Evolutionary conservation across 805 yeast genomes (phyloP), one percentile per base, ranked within the genome.

Genomic region (Metschnikowia vanudenii): DNA sequence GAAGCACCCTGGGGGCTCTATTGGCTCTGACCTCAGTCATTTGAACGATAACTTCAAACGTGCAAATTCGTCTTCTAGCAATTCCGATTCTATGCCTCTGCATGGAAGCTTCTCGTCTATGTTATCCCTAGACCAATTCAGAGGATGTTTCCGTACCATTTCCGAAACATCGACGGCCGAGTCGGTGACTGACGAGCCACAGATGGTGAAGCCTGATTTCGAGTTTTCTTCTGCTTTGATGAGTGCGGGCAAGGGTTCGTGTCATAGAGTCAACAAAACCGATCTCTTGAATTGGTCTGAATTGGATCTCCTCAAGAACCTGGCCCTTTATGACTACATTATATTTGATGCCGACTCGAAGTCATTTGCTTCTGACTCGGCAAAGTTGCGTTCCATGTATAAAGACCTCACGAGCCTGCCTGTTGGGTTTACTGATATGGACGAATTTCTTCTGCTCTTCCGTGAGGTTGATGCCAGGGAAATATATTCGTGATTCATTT

Each of bases 1-100:
- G 51, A 78, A 84, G 59, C 97, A 89, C 59, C 97, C 97, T 1
- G 96, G 96, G 17, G 97, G 97, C 14, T 85, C 94, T 1, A 88
- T 89, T 59, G 97, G 97, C 13, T 71, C 67, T 4, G 64, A 65
- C 51, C 65, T 70, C 52, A 60, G 64, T 46, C 68, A 69, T 46
- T 58, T 70, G 49, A 66, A 68, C 52, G 65, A 61, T 30, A 62
- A 62, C 39, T 44, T 56, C 28, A 47, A 39, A 2, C 50, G 54
- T n/a, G 14, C 40, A 33, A 38, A 38, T 12, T 35, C 44, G 17
- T 32, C 47, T 5, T 36, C 55, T 24, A 28, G 40, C 13, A 22
- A 29, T 10, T 32, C 53, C 3, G 46, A 37, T 9, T 41, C 51
- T 3, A 14, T 39, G 24, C 46, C 48, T 11, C 39, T 44, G 12